Percentiles rank a stretch among this genome's conserved stretches.
Conservation (phyloP, 2,329 filamentous ascomycete genomes). For the Talaromyces sp. region DNA sequence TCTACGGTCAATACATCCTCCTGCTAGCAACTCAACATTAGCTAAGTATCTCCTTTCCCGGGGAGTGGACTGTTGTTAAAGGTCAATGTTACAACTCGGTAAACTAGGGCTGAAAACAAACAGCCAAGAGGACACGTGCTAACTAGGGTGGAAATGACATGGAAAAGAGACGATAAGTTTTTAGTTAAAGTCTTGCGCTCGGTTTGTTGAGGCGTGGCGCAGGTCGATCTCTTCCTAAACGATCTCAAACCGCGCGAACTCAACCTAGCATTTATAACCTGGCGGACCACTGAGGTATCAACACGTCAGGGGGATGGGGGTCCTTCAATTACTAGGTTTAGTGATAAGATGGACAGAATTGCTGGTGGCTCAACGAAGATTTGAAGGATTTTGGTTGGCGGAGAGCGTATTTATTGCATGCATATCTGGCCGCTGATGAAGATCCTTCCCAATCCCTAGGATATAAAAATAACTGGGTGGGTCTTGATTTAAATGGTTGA, state of each 20-base stretch:
- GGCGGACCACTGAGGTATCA: background rate
- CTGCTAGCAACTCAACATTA: background rate
- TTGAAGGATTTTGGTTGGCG: background rate
- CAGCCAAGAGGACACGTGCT: background rate
- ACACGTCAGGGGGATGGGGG: background rate
- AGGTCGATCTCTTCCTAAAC: background rate
- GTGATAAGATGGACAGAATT: background rate
- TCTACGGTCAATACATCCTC: background rate
- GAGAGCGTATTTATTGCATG: background rate
- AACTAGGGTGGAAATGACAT: background rate
- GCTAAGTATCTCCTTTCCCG: background rate
- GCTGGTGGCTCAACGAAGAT: background rate
- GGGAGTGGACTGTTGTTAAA: background rate
- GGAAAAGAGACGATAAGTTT: background rate
- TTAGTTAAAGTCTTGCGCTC: background rate
- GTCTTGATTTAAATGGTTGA: background rate
- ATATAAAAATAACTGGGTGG: background rate
- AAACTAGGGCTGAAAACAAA: background rate
- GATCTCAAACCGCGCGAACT: background rate
- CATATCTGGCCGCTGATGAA: background rate
- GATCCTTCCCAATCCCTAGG: background rate
- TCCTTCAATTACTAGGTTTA: background rate
- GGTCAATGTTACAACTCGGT: background rate
- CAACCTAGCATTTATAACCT: background rate
- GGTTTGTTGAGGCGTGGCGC: background rate